Evolutionary conservation across 768 basidiomycete species (phyloP).

Genomic region (Leccinellum albellum): DNA sequence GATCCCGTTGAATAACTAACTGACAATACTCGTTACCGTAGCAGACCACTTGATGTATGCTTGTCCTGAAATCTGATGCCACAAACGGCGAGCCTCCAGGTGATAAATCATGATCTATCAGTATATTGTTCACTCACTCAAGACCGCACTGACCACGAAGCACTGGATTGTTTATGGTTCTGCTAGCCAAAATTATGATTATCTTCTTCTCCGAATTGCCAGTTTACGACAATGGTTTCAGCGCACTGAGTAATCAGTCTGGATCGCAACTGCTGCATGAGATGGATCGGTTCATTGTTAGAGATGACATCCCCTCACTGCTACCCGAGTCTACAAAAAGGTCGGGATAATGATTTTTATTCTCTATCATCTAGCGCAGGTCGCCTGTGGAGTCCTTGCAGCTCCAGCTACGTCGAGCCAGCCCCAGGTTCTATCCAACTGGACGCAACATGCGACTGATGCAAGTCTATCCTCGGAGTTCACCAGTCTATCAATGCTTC

Average conservation of each 20-base stretch:
- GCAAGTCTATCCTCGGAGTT: background rate
- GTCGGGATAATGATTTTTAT: conserved; percentile 5
- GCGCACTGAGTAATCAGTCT: background rate
- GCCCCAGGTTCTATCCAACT: background rate
- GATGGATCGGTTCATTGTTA: background rate
- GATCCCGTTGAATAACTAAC: background rate
- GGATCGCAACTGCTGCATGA: conserved; percentile 1
- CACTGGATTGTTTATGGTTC: background rate
- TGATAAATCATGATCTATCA: background rate
- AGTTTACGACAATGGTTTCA: conserved; percentile 6
- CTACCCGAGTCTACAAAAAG: background rate
- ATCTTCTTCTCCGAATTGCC: background rate
- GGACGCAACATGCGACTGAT: background rate
- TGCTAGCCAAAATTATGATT: background rate
- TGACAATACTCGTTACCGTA: background rate
- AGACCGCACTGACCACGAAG: background rate
- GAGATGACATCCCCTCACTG: background rate
- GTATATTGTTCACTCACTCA: background rate
- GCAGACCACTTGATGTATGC: background rate
- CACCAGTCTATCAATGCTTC: background rate
- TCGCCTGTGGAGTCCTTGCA: conserved; percentile 3
- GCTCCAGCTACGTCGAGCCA: conserved; percentile 12
- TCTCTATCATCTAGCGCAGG: conserved; percentile 17
- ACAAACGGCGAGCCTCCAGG: background rate
- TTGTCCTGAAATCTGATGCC: background rate